Conservation (phyloP, 306 rosid genomes). For the Vigna angularis region DNA sequence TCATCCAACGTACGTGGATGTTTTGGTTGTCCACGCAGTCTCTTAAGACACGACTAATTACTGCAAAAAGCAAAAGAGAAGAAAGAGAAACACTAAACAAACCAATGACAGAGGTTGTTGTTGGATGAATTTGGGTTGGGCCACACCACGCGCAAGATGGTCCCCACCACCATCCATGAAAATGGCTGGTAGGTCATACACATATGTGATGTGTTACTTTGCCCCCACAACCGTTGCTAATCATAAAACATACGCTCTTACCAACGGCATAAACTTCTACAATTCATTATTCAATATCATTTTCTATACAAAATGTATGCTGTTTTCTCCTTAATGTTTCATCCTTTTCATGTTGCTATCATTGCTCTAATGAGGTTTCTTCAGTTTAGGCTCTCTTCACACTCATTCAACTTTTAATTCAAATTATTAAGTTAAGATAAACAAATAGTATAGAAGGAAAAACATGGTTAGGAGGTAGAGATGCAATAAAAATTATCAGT, state of each 20-base stretch:
- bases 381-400: not conserved
- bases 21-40: not conserved
- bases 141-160: constrained; percentile 51
- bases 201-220: constrained; percentile 4
- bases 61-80: constrained; percentile 14
- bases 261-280: constrained; percentile 10
- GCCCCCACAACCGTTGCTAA: constrained; percentile 33
- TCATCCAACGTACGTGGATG: not conserved
- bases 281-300: constrained; percentile 24
- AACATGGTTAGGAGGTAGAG: no score
- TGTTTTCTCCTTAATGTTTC: constrained; percentile 14
- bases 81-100: constrained; percentile 3
- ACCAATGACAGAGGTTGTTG: constrained; percentile 20
- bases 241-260: constrained; percentile 50
- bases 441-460: no score
- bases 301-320: not conserved
- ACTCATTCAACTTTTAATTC: constrained; percentile 25
- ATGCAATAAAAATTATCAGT: no score
- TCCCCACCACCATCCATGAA: constrained; percentile 44
- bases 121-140: constrained; percentile 49
- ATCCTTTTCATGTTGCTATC: constrained; percentile 15
- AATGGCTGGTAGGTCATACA: constrained; percentile 43
- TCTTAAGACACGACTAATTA: not conserved
- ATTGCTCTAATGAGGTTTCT: constrained; percentile 24
- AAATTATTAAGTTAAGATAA: constrained; percentile 3